phyloP scores from a whole-genome alignment of 805 yeast genomes.

The Ogataea polymorpha region DNA sequence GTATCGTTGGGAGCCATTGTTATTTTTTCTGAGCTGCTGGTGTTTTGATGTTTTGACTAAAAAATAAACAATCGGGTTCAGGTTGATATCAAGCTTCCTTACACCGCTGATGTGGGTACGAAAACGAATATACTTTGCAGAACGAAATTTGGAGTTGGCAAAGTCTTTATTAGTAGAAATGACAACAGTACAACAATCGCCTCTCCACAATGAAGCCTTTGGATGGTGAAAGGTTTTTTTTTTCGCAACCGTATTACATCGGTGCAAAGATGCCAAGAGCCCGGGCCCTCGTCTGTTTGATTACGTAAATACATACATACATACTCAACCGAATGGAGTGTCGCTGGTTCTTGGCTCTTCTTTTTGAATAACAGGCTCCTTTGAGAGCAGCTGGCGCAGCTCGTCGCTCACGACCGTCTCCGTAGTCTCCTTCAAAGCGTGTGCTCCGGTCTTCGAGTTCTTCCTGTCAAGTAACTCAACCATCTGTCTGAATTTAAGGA shows the following conservation, averaged over 20 bases:
- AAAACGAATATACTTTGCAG: conserved; percentile 1
- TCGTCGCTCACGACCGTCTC: conserved; percentile 43
- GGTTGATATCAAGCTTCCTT: conserved; percentile 5
- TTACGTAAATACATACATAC: neutral
- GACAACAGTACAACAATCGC: neutral
- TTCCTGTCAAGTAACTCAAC: conserved; percentile 69
- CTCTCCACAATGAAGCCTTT: neutral
- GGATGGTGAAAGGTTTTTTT: conserved; percentile 18
- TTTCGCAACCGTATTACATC: conserved; percentile 2
- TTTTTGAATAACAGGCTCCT: conserved; percentile 57
- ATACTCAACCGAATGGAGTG: conserved; percentile 28
- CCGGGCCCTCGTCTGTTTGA: neutral
- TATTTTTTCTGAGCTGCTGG: conserved; percentile 13
- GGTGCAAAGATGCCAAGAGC: conserved; percentile 15
- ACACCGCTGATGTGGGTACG: conserved; percentile 1
- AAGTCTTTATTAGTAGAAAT: neutral
- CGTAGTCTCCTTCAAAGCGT: conserved; percentile 6
- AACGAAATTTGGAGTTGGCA: neutral
- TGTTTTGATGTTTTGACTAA: conserved; percentile 23
- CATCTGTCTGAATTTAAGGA: conserved; percentile 75
- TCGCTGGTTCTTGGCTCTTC: conserved; percentile 31
- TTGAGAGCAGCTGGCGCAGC: conserved; percentile 57
- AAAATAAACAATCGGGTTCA: conserved; percentile 10
- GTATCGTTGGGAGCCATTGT: conserved; percentile 6
- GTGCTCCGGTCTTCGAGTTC: conserved; percentile 22